Percentiles rank a stretch among this genome's conserved stretches.
Conservation (phyloP, 129 eudicot genomes). For the Pittosporum tobira region DNA sequence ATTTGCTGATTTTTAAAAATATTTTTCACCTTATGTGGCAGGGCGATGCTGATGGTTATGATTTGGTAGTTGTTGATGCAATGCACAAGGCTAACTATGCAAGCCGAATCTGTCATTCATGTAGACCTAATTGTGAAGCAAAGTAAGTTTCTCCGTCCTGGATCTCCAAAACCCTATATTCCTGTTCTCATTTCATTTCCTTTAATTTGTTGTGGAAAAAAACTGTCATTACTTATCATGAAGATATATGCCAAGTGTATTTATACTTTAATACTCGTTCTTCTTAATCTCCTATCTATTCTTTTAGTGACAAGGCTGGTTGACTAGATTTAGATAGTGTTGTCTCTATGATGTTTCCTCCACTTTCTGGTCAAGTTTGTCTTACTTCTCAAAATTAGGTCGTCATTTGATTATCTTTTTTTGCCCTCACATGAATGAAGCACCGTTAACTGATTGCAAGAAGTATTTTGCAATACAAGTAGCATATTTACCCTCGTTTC, state of each 20-base stretch:
- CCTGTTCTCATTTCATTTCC: conserved; percentile 1
- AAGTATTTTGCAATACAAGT: not conserved
- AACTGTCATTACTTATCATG: not conserved
- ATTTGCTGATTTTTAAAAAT: no score
- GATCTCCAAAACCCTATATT: not conserved
- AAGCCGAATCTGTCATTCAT: conserved; percentile 95
- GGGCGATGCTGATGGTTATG: conserved; percentile 99
- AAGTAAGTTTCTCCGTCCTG: conserved; percentile 44
- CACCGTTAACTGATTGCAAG: not conserved
- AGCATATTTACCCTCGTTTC: not conserved
- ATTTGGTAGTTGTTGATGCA: conserved; percentile 94
- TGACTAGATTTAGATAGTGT: not conserved
- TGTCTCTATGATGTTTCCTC: not conserved
- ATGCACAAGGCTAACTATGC: conserved; percentile 99
- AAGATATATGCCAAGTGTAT: not conserved
- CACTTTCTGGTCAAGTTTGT: not conserved
- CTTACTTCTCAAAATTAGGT: not conserved
- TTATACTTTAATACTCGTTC: no score
- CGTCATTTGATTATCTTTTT: not conserved
- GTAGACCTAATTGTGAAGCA: conserved; percentile 98
- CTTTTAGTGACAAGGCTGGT: not conserved
- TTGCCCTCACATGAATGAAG: not conserved
- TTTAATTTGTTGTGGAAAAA: no score
- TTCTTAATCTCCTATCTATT: no score
- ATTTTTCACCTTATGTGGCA: conserved; percentile 27